Evolutionary conservation across 1,139 yeast species (phyloP).

Genomic region (Candida sanyaensis): DNA sequence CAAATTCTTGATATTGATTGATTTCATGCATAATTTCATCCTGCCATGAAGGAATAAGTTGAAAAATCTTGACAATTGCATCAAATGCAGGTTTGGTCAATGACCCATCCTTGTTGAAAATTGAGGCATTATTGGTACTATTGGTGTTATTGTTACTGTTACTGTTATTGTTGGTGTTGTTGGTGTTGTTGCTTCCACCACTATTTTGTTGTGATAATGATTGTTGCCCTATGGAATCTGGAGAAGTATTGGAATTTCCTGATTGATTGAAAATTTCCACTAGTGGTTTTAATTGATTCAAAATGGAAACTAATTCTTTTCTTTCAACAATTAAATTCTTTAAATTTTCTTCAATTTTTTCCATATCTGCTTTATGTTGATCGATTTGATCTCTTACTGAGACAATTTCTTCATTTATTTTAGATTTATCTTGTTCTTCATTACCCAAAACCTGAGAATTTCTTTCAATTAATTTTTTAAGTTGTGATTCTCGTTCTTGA

Average conservation of each 20-base stretch:
- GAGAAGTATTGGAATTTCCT: constrained; percentile 8
- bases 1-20: constrained; percentile 29
- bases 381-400: constrained; percentile 13
- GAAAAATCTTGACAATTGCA: constrained; percentile 25
- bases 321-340: constrained; percentile 26
- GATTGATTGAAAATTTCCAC: constrained; percentile 29
- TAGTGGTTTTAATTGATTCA: constrained; percentile 27
- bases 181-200: constrained; percentile 3
- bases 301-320: constrained; percentile 21
- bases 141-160: background rate
- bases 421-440: constrained; percentile 25
- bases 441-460: constrained; percentile 21
- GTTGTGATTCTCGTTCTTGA: constrained; percentile 23
- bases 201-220: constrained; percentile 4
- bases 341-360: constrained; percentile 26
- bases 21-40: constrained; percentile 34
- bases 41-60: constrained; percentile 38
- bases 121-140: constrained; percentile 12
- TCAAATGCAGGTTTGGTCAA: constrained; percentile 31
- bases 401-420: constrained; percentile 18
- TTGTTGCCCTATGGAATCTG: constrained; percentile 6
- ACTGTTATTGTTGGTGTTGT: constrained; percentile 3
- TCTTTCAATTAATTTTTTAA: constrained; percentile 28
- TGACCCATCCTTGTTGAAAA: constrained; percentile 36
- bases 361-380: constrained; percentile 19